phyloP scores from a whole-genome alignment of 768 basidiomycete genomes.

The Pleurotus platypus region DNA sequence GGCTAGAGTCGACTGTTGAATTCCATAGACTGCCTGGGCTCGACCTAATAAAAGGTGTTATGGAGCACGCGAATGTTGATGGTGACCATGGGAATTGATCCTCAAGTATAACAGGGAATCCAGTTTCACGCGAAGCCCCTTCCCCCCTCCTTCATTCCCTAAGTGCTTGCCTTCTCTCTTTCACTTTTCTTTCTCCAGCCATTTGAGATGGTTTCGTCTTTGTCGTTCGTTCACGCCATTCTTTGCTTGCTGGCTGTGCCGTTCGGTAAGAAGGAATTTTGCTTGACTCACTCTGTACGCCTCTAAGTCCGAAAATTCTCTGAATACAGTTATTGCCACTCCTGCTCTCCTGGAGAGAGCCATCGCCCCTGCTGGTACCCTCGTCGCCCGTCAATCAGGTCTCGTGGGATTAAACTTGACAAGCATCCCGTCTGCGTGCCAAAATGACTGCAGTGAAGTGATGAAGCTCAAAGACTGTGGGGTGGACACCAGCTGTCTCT shows the following conservation, averaged over 20 bases:
- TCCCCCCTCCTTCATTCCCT: not conserved
- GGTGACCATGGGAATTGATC: too few relatives aligned
- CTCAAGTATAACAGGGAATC: too few relatives aligned
- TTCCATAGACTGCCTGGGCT: too few relatives aligned
- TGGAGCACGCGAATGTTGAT: too few relatives aligned
- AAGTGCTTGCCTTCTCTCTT: not conserved
- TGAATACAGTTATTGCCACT: too few relatives aligned
- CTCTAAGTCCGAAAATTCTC: not conserved
- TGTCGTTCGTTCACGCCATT: not conserved
- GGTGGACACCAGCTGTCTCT: not conserved
- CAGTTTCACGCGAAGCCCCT: not conserved
- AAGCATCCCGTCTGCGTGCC: not conserved
- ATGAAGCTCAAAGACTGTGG: conserved; percentile 5
- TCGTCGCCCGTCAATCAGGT: not conserved
- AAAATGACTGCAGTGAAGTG: not conserved
- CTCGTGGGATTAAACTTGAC: not conserved
- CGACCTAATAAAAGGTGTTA: too few relatives aligned
- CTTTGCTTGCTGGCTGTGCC: conserved; percentile 2
- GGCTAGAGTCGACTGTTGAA: too few relatives aligned
- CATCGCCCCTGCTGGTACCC: not conserved
- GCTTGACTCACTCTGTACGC: not conserved
- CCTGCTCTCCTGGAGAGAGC: too few relatives aligned
- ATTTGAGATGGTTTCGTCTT: conserved; percentile 7
- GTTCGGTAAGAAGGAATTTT: not conserved
- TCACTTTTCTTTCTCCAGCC: conserved; percentile 4